These are phyloP conservation scores for Somion occarium DNA, from an alignment of 1,284 basidiomycete species.

Conservation along the genomic window DNA sequence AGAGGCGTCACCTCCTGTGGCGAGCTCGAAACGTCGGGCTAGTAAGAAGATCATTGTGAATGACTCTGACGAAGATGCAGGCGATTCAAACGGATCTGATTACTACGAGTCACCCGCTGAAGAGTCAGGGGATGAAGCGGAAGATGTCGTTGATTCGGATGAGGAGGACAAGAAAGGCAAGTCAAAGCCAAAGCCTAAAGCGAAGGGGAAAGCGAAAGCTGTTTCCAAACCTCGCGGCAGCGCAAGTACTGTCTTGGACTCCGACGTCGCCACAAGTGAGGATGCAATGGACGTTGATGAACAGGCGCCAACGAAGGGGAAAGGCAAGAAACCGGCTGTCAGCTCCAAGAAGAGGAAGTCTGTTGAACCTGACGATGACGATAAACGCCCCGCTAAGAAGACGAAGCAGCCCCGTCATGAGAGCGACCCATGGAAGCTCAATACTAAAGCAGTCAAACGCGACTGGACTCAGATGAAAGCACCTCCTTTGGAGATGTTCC, in stretches of 20 bases:
- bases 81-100: conserved; percentile 28
- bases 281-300: conserved; percentile 59
- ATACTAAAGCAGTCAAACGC: conserved; percentile 52
- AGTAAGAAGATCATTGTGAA: conserved; percentile 38
- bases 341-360: conserved; percentile 46
- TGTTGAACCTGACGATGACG: conserved; percentile 10
- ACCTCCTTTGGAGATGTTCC: conserved; percentile 89
- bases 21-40: conserved; percentile 21
- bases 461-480: conserved; percentile 80
- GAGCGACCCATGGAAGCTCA: conserved; percentile 80
- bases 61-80: conserved; percentile 41
- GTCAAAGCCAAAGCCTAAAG: conserved; percentile 18
- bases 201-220: conserved; percentile 17
- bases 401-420: conserved; percentile 52
- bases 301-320: conserved; percentile 28
- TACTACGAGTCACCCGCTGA: conserved; percentile 32
- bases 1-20: conserved; percentile 33
- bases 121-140: conserved; percentile 22
- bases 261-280: conserved; percentile 21
- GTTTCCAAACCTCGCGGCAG: conserved; percentile 6
- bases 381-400: conserved; percentile 49
- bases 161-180: conserved; percentile 28
- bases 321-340: conserved; percentile 18
- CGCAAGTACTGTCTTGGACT: conserved; percentile 14
- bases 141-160: conserved; percentile 24